These are phyloP conservation scores for Sphagnum contortum DNA, from an alignment of 225 moss, liverwort and hornwort genomes.

Conservation along the genomic window DNA sequence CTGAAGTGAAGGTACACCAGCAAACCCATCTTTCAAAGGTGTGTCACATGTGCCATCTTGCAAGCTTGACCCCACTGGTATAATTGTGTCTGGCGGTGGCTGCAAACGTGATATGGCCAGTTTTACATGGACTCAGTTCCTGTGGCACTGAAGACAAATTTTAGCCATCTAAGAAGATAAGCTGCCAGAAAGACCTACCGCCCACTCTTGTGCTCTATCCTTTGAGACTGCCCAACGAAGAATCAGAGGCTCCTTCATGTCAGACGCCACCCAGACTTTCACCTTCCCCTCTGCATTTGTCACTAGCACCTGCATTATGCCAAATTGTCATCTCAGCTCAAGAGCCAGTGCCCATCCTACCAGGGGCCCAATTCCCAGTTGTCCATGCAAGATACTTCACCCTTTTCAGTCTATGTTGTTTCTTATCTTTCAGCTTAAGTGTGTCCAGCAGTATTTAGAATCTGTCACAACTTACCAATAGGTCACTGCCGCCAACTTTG, in stretches of 20 bases:
- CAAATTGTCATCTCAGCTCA: neutral
- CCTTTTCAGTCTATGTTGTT: too few relatives aligned
- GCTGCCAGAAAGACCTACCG: slow-evolving; percentile 33
- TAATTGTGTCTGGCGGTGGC: slow-evolving; percentile 53
- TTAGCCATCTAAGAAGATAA: neutral
- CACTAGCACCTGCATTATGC: slow-evolving; percentile 47
- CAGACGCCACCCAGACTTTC: slow-evolving; percentile 60
- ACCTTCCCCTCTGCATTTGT: slow-evolving; percentile 51
- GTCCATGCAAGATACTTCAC: too few relatives aligned
- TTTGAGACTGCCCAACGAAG: slow-evolving; percentile 89
- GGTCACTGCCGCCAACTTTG: slow-evolving; percentile 60
- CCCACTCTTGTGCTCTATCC: slow-evolving; percentile 76
- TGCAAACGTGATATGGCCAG: slow-evolving; percentile 11
- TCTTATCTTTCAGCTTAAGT: too few relatives aligned
- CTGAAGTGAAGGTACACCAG: slow-evolving; percentile 73
- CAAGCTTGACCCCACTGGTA: slow-evolving; percentile 60
- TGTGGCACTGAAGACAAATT: neutral
- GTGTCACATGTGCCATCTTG: slow-evolving; percentile 56
- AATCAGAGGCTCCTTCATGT: slow-evolving; percentile 59
- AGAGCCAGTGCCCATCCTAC: neutral
- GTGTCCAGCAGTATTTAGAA: too few relatives aligned
- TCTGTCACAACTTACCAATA: slow-evolving; percentile 34
- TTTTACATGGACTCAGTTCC: neutral
- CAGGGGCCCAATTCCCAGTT: too few relatives aligned
- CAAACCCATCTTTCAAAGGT: slow-evolving; percentile 66